Evolutionary conservation across 169 alveolate genomes (phyloP), one percentile per base, ranked within the genome.

Genomic region (Plasmodium coatneyi): DNA sequence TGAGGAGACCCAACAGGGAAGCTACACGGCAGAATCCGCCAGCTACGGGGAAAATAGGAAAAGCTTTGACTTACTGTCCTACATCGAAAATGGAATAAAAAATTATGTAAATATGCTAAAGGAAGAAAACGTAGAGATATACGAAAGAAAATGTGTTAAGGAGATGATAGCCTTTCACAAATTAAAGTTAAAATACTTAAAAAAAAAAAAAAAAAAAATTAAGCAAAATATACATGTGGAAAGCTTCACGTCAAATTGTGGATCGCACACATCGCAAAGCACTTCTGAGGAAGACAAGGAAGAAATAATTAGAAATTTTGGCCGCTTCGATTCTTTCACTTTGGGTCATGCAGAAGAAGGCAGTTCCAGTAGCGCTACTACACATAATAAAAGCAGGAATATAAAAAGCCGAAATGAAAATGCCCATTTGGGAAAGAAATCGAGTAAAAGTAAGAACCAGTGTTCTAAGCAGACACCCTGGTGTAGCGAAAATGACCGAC

Each of bases 211-310:
- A 71, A 74, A 76, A 34, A 54, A 70, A 22, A 32, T 19, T 49
- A 36, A 7, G n/a, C 28, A 54, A 19, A n/a, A 52, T n/a, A 34
- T 7, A 30, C 6, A 84, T 10, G 79, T 9, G 60, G 25, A 19
- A 16, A 84, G 10, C 32, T 41, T 14, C 22, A 30, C 25, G 25
- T 41, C 32, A 12, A 52, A 41, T 5, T 14, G 79, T 82, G 70
- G 80, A 19, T 52, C 56, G 16, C 19, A 12, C 36, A 49, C 14
- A 19, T 36, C 30, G 0, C 22, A 5, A n/a, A 49, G 46, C 46
- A 84, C 86, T 52, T 52, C 93, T 0, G 93, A 84, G 46, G 93
- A 84, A 84, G 52, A 52, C 79, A 84, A 74, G 39, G 80, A 84
- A 36, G 86, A 84, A 22, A 84, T 84, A 74, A 84, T 74, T 28